Conservation (phyloP, 2,329 filamentous ascomycete species). For the Colletotrichum kahawae region DNA sequence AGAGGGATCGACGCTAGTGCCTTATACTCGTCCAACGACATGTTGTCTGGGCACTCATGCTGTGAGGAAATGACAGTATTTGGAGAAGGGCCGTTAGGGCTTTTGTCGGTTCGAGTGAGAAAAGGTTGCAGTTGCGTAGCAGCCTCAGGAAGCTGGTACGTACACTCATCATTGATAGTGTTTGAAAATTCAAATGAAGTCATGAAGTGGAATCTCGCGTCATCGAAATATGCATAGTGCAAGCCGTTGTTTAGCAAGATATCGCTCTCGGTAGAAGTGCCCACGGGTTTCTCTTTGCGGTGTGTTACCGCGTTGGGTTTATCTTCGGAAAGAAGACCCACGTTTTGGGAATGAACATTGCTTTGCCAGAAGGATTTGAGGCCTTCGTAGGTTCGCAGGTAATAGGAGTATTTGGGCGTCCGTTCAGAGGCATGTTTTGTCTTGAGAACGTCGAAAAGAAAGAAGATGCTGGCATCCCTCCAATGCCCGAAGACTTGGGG, state of each 20-base stretch:
- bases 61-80: slow-evolving; percentile 61
- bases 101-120: slow-evolving; percentile 32
- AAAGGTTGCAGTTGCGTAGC: slow-evolving; percentile 42
- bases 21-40: slow-evolving; percentile 61
- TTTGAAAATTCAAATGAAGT: slow-evolving; percentile 16
- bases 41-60: slow-evolving; percentile 46
- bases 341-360: not conserved
- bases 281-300: slow-evolving; percentile 29
- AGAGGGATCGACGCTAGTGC: slow-evolving; percentile 53
- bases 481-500: slow-evolving; percentile 48
- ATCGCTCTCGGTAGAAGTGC: slow-evolving; percentile 29
- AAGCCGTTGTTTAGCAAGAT: slow-evolving; percentile 54
- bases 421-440: not conserved
- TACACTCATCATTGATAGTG: slow-evolving; percentile 38
- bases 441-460: slow-evolving; percentile 45
- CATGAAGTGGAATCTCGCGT: slow-evolving; percentile 8
- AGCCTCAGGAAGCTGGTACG: slow-evolving; percentile 39
- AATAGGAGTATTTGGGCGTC: not conserved
- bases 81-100: slow-evolving; percentile 33
- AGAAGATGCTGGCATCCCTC: slow-evolving; percentile 50
- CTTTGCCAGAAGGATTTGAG: not conserved
- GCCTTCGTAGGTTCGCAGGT: not conserved
- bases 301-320: slow-evolving; percentile 43
- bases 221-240: slow-evolving; percentile 42
- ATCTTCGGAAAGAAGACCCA: slow-evolving; percentile 37